Conservation (phyloP, 176 grass and related monocot species). For the Raddia guianensis region DNA sequence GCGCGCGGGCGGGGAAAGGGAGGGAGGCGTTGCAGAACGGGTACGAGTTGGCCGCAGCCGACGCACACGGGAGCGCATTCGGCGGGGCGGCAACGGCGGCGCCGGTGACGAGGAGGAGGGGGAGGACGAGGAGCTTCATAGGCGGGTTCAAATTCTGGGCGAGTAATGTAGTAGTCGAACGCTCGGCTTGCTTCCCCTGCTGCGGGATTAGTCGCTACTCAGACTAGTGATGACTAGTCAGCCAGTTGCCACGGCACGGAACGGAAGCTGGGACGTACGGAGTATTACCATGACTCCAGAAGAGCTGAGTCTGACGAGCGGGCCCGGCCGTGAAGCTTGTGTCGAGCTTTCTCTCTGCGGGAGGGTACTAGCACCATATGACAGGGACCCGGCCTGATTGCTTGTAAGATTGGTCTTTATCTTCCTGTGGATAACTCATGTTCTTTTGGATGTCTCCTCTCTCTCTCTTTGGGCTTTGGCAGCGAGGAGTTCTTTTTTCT, state of each 20-base stretch:
- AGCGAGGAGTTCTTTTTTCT: too few relatives aligned
- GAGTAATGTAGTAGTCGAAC: slow-evolving; percentile 39
- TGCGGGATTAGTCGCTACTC: background rate
- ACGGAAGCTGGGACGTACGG: background rate
- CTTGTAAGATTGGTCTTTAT: background rate
- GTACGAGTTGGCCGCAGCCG: slow-evolving; percentile 35
- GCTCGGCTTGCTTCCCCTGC: background rate
- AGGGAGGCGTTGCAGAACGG: slow-evolving; percentile 80
- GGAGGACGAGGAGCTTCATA: slow-evolving; percentile 17
- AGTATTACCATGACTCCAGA: too few relatives aligned
- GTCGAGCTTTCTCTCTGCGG: background rate
- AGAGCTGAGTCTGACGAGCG: background rate
- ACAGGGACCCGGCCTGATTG: background rate
- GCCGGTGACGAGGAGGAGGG: background rate
- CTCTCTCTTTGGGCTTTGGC: too few relatives aligned
- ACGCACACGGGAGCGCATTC: slow-evolving; percentile 48
- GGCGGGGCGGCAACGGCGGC: background rate
- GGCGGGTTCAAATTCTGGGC: background rate
- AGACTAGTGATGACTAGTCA: too few relatives aligned
- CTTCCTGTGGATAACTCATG: background rate
- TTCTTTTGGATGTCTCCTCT: background rate
- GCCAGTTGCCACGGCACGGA: slow-evolving; percentile 14
- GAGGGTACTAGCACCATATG: background rate
- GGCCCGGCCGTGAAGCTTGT: background rate
- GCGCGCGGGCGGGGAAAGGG: slow-evolving; percentile 56